Conservation (phyloP, 495 filamentous ascomycete genomes). For the Pseudomonodictys pantanalensis region DNA sequence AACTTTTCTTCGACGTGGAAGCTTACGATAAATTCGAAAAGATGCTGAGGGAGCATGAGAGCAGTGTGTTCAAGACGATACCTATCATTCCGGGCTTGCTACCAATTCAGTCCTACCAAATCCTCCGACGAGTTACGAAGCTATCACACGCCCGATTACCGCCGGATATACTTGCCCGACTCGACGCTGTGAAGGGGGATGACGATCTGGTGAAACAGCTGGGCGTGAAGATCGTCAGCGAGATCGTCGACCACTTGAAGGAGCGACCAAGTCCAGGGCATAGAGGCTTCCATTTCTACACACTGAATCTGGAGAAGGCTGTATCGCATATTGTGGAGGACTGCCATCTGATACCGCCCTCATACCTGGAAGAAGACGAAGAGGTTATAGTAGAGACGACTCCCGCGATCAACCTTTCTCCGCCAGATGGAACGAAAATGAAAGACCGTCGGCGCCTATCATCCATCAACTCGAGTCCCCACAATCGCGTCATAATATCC, state of each 20-base stretch:
- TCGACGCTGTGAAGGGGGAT: slow-evolving; percentile 80
- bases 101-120: slow-evolving; percentile 96
- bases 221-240: slow-evolving; percentile 63
- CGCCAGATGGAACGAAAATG: slow-evolving; percentile 26
- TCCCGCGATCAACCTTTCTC: slow-evolving; percentile 37
- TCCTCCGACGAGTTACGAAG: slow-evolving; percentile 92
- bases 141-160: slow-evolving; percentile 85
- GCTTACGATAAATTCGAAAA: slow-evolving; percentile 78
- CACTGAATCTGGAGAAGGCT: slow-evolving; percentile 92
- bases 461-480: slow-evolving; percentile 60
- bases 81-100: slow-evolving; percentile 93
- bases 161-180: slow-evolving; percentile 58
- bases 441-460: slow-evolving; percentile 37
- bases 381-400: slow-evolving; percentile 52
- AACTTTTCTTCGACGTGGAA: slow-evolving; percentile 87
- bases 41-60: slow-evolving; percentile 74
- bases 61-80: slow-evolving; percentile 81
- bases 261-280: slow-evolving; percentile 55
- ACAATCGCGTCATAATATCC: slow-evolving; percentile 80
- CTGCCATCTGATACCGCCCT: slow-evolving; percentile 70
- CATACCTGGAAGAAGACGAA: slow-evolving; percentile 33
- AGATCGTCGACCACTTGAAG: slow-evolving; percentile 69
- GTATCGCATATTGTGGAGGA: slow-evolving; percentile 89
- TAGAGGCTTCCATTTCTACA: slow-evolving; percentile 95
- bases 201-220: slow-evolving; percentile 84